These are phyloP conservation scores for Tricholoma terreum DNA, from an alignment of 768 basidiomycete species.

Conservation along the genomic window DNA sequence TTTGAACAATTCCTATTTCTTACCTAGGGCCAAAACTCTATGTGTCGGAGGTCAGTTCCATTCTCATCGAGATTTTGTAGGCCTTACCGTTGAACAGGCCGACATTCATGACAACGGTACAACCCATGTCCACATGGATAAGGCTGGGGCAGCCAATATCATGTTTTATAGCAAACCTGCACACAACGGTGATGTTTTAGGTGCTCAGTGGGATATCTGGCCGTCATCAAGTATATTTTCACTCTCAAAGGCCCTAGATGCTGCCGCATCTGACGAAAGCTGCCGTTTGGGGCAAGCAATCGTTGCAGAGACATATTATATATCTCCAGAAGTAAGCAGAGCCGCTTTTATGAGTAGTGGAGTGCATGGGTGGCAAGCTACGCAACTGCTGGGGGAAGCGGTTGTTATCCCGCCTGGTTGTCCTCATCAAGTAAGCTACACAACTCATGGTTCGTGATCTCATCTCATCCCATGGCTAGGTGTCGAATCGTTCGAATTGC, in stretches of 20 bases:
- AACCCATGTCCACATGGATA: conserved; percentile 8
- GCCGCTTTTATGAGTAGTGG: not conserved
- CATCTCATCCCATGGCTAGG: not conserved
- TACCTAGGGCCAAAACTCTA: not conserved
- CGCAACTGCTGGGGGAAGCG: too few relatives aligned
- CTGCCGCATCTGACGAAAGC: too few relatives aligned
- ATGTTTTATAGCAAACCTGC: conserved; percentile 1
- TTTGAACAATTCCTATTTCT: not conserved
- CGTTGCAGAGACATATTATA: too few relatives aligned
- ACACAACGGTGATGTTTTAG: not conserved
- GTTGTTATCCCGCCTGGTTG: too few relatives aligned
- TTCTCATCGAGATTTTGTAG: too few relatives aligned
- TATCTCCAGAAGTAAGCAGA: too few relatives aligned
- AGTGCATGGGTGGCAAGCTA: not conserved
- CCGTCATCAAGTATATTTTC: not conserved
- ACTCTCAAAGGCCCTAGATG: not conserved
- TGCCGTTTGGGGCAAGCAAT: too few relatives aligned
- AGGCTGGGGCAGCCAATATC: conserved; percentile 5
- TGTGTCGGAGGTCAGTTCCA: not conserved
- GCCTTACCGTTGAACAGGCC: too few relatives aligned
- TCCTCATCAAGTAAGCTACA: not conserved
- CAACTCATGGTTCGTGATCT: not conserved
- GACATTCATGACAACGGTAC: not conserved
- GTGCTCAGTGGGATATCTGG: conserved; percentile 2
- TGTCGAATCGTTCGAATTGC: not conserved